phyloP scores from a whole-genome alignment of 2,329 filamentous ascomycete genomes.

The Botryotinia calthae region DNA sequence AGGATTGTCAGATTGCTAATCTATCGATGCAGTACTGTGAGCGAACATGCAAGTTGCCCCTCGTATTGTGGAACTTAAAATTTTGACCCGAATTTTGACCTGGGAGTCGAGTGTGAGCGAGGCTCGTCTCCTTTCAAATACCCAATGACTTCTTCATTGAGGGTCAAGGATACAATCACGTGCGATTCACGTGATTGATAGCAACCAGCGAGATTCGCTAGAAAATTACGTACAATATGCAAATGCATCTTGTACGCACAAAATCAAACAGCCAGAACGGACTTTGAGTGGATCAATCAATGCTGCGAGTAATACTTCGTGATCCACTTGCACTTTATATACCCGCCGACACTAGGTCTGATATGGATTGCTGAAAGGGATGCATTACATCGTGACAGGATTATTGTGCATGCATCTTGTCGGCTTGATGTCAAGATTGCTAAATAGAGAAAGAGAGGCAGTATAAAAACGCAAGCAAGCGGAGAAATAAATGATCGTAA shows the following conservation, averaged over 20 bases:
- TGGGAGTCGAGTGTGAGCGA: not conserved
- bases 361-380: not conserved
- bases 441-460: not conserved
- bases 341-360: slow-evolving; percentile 11
- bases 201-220: not conserved
- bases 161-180: not conserved
- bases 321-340: slow-evolving; percentile 11
- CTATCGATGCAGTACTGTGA: not conserved
- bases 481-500: slow-evolving; percentile 7
- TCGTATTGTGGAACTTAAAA: slow-evolving; percentile 3
- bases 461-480: not conserved
- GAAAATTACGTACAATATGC: slow-evolving; percentile 8
- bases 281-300: slow-evolving; percentile 10
- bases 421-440: not conserved
- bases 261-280: not conserved
- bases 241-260: slow-evolving; percentile 3
- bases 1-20: not conserved
- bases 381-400: slow-evolving; percentile 12
- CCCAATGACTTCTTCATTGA: not conserved
- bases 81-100: not conserved
- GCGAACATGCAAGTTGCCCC: not conserved
- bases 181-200: not conserved
- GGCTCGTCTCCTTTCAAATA: not conserved
- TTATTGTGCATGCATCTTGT: slow-evolving; percentile 13
- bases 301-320: slow-evolving; percentile 6